Conservation (phyloP, 2,329 filamentous ascomycete genomes). For the Ophiosphaerella herpotricha region DNA sequence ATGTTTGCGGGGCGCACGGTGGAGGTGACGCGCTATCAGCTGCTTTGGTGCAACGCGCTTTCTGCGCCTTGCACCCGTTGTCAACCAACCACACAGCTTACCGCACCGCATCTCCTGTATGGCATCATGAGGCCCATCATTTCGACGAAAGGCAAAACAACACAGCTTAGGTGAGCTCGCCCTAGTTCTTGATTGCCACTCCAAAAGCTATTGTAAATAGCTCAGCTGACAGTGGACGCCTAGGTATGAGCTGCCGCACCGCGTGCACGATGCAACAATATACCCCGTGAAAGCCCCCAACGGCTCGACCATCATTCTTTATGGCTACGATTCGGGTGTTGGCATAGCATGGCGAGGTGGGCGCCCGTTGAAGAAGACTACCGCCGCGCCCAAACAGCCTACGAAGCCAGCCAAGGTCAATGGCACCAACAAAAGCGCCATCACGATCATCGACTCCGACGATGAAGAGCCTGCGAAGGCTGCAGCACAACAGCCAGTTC, state of each 20-base stretch:
- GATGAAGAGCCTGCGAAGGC: conserved; percentile 53
- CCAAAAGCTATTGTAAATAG: background rate
- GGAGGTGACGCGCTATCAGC: conserved; percentile 29
- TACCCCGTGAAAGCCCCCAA: conserved; percentile 65
- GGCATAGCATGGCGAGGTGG: conserved; percentile 66
- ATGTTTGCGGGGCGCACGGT: conserved; percentile 23
- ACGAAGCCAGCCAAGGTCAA: conserved; percentile 47
- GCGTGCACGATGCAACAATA: conserved; percentile 59
- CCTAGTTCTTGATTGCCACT: too few species aligned
- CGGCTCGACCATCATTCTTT: conserved; percentile 65
- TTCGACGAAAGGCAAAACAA: conserved; percentile 36
- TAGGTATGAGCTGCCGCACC: conserved; percentile 65
- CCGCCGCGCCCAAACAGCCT: conserved; percentile 31
- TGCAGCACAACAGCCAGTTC: conserved; percentile 18
- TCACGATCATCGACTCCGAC: conserved; percentile 63
- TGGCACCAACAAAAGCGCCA: conserved; percentile 49
- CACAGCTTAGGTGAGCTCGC: conserved; percentile 36
- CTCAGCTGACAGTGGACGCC: background rate
- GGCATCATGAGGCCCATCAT: conserved; percentile 74
- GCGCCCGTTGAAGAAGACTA: conserved; percentile 49
- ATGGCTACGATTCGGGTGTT: conserved; percentile 63
- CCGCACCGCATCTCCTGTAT: background rate
- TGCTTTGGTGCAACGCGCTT: conserved; percentile 29
- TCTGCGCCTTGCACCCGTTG: background rate
- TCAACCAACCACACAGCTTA: background rate